phyloP scores from a whole-genome alignment of 2,329 filamentous ascomycete species.

The Colletotrichum lentis region DNA sequence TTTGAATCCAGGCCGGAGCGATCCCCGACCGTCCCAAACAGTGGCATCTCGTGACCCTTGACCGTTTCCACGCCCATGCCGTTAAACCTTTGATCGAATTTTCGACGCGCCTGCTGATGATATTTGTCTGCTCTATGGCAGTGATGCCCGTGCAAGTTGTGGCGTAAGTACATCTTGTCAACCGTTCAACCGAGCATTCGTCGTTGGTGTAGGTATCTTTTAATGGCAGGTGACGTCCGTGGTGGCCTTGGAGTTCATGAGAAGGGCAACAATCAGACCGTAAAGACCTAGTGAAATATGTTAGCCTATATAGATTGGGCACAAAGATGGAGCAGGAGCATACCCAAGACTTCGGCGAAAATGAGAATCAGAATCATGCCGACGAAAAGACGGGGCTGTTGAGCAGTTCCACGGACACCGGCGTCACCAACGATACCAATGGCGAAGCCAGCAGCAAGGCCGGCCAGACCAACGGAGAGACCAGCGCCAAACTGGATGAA shows the following conservation, averaged over 20 bases:
- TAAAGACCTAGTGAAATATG: slow-evolving; percentile 79
- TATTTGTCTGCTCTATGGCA: slow-evolving; percentile 40
- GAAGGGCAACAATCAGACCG: slow-evolving; percentile 95
- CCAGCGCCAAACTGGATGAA: slow-evolving; percentile 88
- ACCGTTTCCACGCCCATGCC: slow-evolving; percentile 40
- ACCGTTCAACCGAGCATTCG: slow-evolving; percentile 42
- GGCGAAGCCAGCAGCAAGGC: slow-evolving; percentile 84
- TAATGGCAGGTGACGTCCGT: slow-evolving; percentile 69
- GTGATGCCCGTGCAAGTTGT: slow-evolving; percentile 38
- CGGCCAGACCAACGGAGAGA: slow-evolving; percentile 81
- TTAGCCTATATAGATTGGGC: slow-evolving; percentile 22
- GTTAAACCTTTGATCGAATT: slow-evolving; percentile 39
- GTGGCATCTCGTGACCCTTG: slow-evolving; percentile 36
- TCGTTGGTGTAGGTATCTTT: slow-evolving; percentile 41
- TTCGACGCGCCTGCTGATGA: slow-evolving; percentile 38
- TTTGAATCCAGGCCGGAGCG: slow-evolving; percentile 42
- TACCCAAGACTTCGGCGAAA: slow-evolving; percentile 99
- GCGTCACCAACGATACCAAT: slow-evolving; percentile 90
- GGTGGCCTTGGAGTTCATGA: slow-evolving; percentile 97
- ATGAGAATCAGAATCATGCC: slow-evolving; percentile 99
- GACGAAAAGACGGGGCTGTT: slow-evolving; percentile 87
- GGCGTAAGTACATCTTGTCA: slow-evolving; percentile 50
- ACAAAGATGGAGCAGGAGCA: slow-evolving; percentile 46
- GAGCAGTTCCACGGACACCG: slow-evolving; percentile 85
- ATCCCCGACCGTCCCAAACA: slow-evolving; percentile 39